A percentile compares a stretch with the other conserved stretches of the same genome.
These are phyloP conservation scores for Neurospora sp. DNA, from an alignment of 495 filamentous ascomycete species.

Conservation along the genomic window DNA sequence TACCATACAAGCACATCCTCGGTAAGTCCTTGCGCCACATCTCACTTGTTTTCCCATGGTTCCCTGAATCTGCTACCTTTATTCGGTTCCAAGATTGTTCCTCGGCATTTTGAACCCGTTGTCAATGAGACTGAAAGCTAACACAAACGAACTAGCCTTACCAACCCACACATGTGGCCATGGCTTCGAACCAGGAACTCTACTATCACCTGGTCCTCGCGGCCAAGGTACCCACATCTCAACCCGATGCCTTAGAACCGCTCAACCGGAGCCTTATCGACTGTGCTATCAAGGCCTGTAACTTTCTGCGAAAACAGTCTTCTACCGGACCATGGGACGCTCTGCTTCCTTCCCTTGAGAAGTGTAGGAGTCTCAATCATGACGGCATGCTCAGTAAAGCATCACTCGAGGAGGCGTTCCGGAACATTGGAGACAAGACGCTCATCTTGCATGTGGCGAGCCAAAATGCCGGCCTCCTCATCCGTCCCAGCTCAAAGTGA, in stretches of 20 bases:
- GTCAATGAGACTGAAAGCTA: neutral
- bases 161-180: neutral
- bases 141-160: neutral
- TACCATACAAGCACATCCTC: neutral
- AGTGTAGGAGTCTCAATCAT: neutral
- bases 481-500: constrained; percentile 32
- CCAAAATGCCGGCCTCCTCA: constrained; percentile 48
- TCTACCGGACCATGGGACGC: neutral
- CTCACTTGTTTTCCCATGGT: neutral
- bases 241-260: neutral
- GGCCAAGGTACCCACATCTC: neutral
- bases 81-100: neutral
- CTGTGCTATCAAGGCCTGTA: neutral
- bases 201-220: neutral
- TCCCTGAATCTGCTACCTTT: neutral
- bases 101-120: neutral
- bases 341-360: neutral
- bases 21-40: neutral
- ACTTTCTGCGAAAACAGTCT: neutral
- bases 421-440: neutral
- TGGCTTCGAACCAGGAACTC: neutral
- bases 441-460: constrained; percentile 9
- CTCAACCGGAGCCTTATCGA: neutral
- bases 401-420: neutral
- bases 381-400: neutral